Evolutionary conservation across 345 rosid genomes (phyloP), one percentile per base, ranked within the genome.

Genomic region (Euphorbia pulcherrima): DNA sequence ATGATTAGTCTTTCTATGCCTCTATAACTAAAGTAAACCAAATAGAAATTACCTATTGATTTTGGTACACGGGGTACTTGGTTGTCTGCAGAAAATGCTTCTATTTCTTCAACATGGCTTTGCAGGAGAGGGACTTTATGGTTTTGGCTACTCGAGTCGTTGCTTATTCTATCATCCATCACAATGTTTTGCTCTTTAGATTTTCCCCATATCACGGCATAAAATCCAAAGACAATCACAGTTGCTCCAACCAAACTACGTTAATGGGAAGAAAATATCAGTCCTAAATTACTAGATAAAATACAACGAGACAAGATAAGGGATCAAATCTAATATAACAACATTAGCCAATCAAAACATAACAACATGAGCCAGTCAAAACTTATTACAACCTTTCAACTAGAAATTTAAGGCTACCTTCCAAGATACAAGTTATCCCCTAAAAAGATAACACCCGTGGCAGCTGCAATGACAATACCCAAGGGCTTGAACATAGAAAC

Each of bases 401-500:
- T 35, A 65, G 29, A 44, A 44, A 18, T 13, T 52, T 14, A 2
- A 51, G n/a, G n/a, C 11, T 68, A 87, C 92, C 88, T 81, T 67
- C 87, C 90, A 72, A 86, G 81, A 75, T 74, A 85, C 76, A 81
- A 72, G 11, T 81, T 68, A 55, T 85, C 88, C 29, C 88, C 83
- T 12, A 75, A 60, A 72, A 72, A 86, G 72, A 82, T 65, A 57
- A 74, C 72, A 55, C 93, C 90, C 6, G 64, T 53, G 7, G 69
- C 79, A 52, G 70, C 86, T 48, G 93, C 81, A 75, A 86, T 74
- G 39, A 82, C 33, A 39, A 85, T 72, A 4, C 90, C 90, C 74
- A 88, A 46, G 55, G 93, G 88, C 80, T 88, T 88, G 81, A 85
- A 85, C 90, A 84, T 79, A 13, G 87, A 27, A 67, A 88, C 88